Evolutionary conservation across 2,329 filamentous ascomycete species (phyloP).

Genomic region (Fusarium udum): DNA sequence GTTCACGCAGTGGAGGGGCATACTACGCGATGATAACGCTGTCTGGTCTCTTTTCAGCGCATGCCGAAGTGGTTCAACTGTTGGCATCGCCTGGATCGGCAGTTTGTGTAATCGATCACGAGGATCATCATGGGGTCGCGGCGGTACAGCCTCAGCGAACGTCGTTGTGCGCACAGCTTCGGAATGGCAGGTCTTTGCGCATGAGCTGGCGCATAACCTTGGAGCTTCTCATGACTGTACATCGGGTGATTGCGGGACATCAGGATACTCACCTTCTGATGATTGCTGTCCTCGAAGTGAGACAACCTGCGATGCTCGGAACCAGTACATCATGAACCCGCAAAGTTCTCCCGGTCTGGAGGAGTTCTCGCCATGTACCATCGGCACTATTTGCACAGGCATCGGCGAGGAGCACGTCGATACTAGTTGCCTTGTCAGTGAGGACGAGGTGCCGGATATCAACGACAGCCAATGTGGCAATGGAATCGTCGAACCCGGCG

Average conservation of each 20-base stretch:
- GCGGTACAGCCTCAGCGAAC: constrained; percentile 87
- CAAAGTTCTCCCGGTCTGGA: constrained; percentile 75
- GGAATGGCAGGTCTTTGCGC: constrained; percentile 91
- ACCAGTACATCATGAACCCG: constrained; percentile 88
- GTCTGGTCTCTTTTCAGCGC: constrained; percentile 86
- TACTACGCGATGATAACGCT: constrained; percentile 74
- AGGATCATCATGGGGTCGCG: constrained; percentile 61
- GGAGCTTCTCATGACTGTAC: constrained; percentile 35
- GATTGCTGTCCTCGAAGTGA: constrained; percentile 76
- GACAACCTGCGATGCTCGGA: constrained; percentile 73
- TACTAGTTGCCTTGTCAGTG: constrained; percentile 71
- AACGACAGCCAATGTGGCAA: constrained; percentile 85
- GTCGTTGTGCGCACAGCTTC: constrained; percentile 75
- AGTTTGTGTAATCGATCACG: constrained; percentile 69
- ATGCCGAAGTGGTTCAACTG: constrained; percentile 79
- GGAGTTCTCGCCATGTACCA: constrained; percentile 80
- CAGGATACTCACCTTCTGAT: neutral
- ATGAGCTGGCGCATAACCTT: constrained; percentile 77
- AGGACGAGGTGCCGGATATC: constrained; percentile 80
- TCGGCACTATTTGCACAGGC: constrained; percentile 88
- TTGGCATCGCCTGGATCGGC: constrained; percentile 88
- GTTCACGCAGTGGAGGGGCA: constrained; percentile 84
- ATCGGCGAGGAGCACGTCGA: constrained; percentile 78
- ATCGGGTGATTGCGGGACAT: neutral
- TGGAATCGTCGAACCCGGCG: constrained; percentile 48